These are phyloP conservation scores for Suhomyces sp. DNA, from an alignment of 805 yeast species.

Conservation along the genomic window DNA sequence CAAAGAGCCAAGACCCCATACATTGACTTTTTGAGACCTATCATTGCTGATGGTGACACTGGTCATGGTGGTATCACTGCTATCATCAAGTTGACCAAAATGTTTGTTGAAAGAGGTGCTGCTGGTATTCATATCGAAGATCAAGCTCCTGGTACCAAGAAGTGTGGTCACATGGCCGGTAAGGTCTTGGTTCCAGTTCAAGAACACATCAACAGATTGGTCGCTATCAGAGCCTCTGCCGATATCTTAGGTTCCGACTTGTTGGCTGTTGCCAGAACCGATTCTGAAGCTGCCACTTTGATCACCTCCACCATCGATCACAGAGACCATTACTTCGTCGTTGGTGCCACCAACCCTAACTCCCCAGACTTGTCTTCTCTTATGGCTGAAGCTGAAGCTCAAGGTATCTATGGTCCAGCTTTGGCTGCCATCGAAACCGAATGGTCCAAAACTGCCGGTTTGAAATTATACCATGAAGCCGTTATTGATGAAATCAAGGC, in stretches of 20 bases:
- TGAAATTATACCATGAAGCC: constrained; percentile 88
- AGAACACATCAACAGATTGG: constrained; percentile 92
- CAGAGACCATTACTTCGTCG: constrained; percentile 90
- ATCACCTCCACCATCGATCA: constrained; percentile 90
- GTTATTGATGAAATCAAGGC: constrained; percentile 77
- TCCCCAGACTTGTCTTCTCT: constrained; percentile 71
- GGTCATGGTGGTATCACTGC: constrained; percentile 99
- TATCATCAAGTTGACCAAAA: constrained; percentile 88
- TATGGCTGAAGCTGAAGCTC: constrained; percentile 76
- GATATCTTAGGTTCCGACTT: constrained; percentile 88
- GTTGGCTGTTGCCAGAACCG: constrained; percentile 90
- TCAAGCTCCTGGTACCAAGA: constrained; percentile 98
- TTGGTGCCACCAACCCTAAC: constrained; percentile 87
- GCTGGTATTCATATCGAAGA: constrained; percentile 99
- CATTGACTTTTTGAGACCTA: constrained; percentile 89
- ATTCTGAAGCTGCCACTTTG: constrained; percentile 96
- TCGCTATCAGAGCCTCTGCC: constrained; percentile 92
- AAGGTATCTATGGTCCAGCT: constrained; percentile 69
- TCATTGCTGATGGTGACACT: constrained; percentile 96
- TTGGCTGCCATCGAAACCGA: constrained; percentile 73
- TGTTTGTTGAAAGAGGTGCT: constrained; percentile 97
- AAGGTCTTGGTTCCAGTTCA: constrained; percentile 96
- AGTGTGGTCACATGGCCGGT: constrained; percentile 99
- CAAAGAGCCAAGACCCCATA: constrained; percentile 71
- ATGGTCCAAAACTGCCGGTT: constrained; percentile 81